Evolutionary conservation across 2,329 filamentous ascomycete species (phyloP).

Genomic region (Ceratocystis ficicola): DNA sequence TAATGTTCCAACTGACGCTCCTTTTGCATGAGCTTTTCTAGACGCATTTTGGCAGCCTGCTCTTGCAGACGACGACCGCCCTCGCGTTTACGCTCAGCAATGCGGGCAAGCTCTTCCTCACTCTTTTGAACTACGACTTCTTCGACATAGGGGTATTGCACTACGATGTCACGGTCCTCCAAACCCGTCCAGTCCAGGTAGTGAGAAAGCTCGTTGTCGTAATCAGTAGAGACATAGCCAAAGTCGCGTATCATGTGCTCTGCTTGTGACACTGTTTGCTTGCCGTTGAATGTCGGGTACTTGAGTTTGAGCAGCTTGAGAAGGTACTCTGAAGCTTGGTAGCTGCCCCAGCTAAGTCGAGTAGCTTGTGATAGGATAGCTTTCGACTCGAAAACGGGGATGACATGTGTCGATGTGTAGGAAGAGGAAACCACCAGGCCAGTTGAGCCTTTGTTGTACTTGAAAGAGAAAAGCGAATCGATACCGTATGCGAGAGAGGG

Average conservation of each 20-base stretch:
- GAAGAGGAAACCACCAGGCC: constrained; percentile 86
- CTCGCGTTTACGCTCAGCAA: constrained; percentile 90
- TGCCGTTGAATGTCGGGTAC: constrained; percentile 78
- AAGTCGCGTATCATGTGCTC: constrained; percentile 80
- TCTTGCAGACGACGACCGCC: constrained; percentile 83
- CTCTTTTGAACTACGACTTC: constrained; percentile 84
- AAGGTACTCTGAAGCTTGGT: constrained; percentile 80
- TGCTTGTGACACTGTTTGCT: constrained; percentile 73
- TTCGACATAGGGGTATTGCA: constrained; percentile 90
- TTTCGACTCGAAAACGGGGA: constrained; percentile 80
- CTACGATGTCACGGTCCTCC: constrained; percentile 74
- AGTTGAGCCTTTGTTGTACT: constrained; percentile 76
- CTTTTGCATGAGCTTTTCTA: constrained; percentile 91
- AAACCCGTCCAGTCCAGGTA: constrained; percentile 87
- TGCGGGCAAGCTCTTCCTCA: constrained; percentile 78
- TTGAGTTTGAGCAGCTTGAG: constrained; percentile 81
- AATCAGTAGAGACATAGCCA: constrained; percentile 78
- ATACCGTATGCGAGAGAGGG: constrained; percentile 88
- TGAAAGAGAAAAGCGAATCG: constrained; percentile 91
- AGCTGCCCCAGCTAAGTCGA: constrained; percentile 87
- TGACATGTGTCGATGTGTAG: constrained; percentile 86
- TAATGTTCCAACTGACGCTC: constrained; percentile 93
- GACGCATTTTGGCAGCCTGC: constrained; percentile 91
- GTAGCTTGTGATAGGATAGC: constrained; percentile 75
- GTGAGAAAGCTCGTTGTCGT: constrained; percentile 60